Percentiles rank a stretch among this genome's conserved stretches.
These are phyloP conservation scores for Gloeopeniophorella convolvens DNA, from an alignment of 768 basidiomycete genomes.

Conservation along the genomic window DNA sequence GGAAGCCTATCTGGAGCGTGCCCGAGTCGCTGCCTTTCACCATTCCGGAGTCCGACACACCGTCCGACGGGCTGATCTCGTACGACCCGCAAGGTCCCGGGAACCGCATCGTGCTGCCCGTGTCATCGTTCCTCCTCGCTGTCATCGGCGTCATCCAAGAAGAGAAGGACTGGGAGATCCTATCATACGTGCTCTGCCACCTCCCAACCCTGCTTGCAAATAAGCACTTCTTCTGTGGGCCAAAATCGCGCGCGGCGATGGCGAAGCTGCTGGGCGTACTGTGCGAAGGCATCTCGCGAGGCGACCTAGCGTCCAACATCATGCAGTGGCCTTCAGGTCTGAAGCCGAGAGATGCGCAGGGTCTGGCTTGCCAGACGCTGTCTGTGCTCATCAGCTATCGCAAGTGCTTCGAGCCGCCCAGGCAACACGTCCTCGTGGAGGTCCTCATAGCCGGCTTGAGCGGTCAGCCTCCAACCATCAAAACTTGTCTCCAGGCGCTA, in stretches of 20 bases:
- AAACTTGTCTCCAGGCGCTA: conserved; percentile 85
- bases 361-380: conserved; percentile 80
- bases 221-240: conserved; percentile 95
- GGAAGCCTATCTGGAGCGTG: conserved; percentile 55
- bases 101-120: conserved; percentile 48
- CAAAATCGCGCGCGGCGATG: conserved; percentile 60
- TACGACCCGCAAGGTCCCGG: conserved; percentile 49
- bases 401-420: conserved; percentile 62
- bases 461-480: conserved; percentile 69
- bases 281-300: conserved; percentile 57
- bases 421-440: conserved; percentile 65
- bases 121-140: conserved; percentile 65
- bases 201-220: conserved; percentile 88
- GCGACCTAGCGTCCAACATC: conserved; percentile 48
- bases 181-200: conserved; percentile 88
- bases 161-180: conserved; percentile 86
- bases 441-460: conserved; percentile 64
- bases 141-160: conserved; percentile 60
- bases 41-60: conserved; percentile 47
- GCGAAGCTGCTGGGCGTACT: conserved; percentile 57
- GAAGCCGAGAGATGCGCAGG: conserved; percentile 78
- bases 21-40: conserved; percentile 61
- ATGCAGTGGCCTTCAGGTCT: conserved; percentile 55
- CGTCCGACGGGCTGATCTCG: conserved; percentile 62
- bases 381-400: conserved; percentile 86